Evolutionary conservation across 306 rosid genomes (phyloP), one percentile per base, ranked within the genome.

Genomic region (Lagenaria siceraria): DNA sequence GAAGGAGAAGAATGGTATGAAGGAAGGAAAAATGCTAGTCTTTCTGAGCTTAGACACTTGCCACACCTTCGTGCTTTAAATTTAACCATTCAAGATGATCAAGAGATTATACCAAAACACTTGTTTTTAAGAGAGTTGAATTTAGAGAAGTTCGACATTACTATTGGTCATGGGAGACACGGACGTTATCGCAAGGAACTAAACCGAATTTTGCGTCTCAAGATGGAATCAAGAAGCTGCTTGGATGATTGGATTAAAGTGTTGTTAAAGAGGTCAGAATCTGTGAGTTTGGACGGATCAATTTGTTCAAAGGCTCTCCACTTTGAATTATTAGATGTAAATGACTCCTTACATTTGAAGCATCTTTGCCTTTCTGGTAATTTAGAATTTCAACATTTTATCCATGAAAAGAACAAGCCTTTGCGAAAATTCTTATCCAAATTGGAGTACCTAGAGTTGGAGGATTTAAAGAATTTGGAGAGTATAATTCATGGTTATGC

Each of bases 181-280:
- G 1, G 1, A 7, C 0, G 19, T 53, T 1, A 2, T 18, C 0
- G 0, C 0, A 6, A 1, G 0, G 12, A 36, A 2, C 4, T 0
- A 29, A 29, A 29, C 33, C 33, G 19, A 21, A 42, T 1, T 8
- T 40, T 38, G 52, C 1, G 1, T 52, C 58, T 43, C 6, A 54
- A 72, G 14, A 69, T 10, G 77, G 48, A 38, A 74, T 79, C 24
- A 6, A 13, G 2, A 63, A 1, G 22, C 0, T 18, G 22, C 8
- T 31, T 63, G 46, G 24, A 64, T 33, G 71, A 64, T 31, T 18
- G 71, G 46, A 64, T 33, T 15, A 7, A 79, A 46, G 14, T 4
- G 22, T 2, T 80, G 53, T 40, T 61, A 48, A 48, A 74, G 56
- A 80, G 25, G 18, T 12, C 74, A 29, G 77, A 76, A 75, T 8